A percentile compares a stretch with the other conserved stretches of the same genome.
These are phyloP conservation scores for Petunia hybrid DNA, from an alignment of 305 asterid species.

Conservation along the genomic window DNA sequence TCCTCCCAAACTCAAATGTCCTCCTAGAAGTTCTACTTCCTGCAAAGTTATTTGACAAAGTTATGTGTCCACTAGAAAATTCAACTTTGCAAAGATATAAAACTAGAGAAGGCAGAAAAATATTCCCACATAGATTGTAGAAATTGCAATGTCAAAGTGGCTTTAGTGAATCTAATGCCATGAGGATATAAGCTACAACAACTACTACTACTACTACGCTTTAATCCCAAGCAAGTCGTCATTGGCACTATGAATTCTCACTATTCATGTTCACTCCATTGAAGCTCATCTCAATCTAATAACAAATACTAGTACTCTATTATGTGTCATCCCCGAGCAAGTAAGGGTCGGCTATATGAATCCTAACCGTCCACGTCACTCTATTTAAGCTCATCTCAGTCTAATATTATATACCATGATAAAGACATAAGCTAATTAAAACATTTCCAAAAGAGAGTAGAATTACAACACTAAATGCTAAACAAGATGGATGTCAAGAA, in stretches of 20 bases:
- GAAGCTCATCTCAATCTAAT: not conserved
- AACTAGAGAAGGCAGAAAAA: not conserved
- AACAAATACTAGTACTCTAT: not conserved
- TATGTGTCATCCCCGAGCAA: not conserved
- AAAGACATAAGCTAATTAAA: not conserved
- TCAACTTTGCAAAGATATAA: not conserved
- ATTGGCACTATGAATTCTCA: not conserved
- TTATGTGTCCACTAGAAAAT: slow-evolving; percentile 25
- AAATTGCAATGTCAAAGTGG: not conserved
- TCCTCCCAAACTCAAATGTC: slow-evolving; percentile 88
- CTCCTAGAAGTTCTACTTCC: slow-evolving; percentile 81
- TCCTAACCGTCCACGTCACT: not conserved
- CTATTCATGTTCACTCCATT: not conserved
- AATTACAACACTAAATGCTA: slow-evolving; percentile 3
- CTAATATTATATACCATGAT: not conserved
- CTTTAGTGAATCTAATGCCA: not conserved
- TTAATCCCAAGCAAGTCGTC: not conserved
- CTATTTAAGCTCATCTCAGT: not conserved
- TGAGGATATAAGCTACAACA: not conserved
- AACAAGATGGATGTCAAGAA: not conserved
- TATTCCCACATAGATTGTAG: not conserved
- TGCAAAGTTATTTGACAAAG: slow-evolving; percentile 37
- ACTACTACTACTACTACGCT: not conserved
- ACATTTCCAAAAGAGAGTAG: not conserved
- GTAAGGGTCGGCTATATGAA: not conserved